Evolutionary conservation across 2,329 filamentous ascomycete genomes (phyloP).

Genomic region (Colletotrichum incanum): DNA sequence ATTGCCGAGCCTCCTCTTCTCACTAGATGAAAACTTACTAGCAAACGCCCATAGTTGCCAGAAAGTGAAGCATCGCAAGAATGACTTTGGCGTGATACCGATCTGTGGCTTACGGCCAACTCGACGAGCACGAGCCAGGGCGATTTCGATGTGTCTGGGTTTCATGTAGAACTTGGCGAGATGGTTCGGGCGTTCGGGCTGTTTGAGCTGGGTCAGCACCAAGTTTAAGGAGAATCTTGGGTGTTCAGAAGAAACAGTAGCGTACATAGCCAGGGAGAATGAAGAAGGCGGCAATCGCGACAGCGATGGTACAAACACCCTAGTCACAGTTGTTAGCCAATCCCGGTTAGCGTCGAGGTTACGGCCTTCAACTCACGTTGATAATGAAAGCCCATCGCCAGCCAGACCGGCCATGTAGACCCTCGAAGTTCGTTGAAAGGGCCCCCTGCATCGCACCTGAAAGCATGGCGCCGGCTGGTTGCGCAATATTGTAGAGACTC

Average conservation of each 20-base stretch:
- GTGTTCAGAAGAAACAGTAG: background rate
- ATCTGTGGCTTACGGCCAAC: constrained; percentile 35
- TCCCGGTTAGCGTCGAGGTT: fast-evolving
- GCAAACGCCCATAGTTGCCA: constrained; percentile 35
- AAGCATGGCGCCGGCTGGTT: constrained; percentile 68
- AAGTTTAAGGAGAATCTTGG: too few relatives aligned
- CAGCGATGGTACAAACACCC: constrained; percentile 29
- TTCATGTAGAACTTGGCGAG: constrained; percentile 32
- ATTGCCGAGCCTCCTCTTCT: background rate
- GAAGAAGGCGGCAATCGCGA: constrained; percentile 33
- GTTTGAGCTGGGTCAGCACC: background rate
- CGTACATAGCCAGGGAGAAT: constrained; percentile 33
- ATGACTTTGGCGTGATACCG: constrained; percentile 31
- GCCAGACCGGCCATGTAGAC: constrained; percentile 58
- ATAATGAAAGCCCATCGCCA: constrained; percentile 61
- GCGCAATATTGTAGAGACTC: constrained; percentile 65
- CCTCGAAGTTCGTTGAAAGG: constrained; percentile 68
- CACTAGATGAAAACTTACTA: background rate
- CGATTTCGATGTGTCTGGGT: constrained; percentile 26
- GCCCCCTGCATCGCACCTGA: constrained; percentile 69
- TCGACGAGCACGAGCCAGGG: constrained; percentile 15
- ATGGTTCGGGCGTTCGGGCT: constrained; percentile 32
- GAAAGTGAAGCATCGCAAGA: constrained; percentile 30
- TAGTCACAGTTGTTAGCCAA: background rate
- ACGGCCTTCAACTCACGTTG: constrained; percentile 45